Base-by-base conservation (phyloP, 1,284 basidiomycete species). In the Entoloma clypeatum region DNA sequence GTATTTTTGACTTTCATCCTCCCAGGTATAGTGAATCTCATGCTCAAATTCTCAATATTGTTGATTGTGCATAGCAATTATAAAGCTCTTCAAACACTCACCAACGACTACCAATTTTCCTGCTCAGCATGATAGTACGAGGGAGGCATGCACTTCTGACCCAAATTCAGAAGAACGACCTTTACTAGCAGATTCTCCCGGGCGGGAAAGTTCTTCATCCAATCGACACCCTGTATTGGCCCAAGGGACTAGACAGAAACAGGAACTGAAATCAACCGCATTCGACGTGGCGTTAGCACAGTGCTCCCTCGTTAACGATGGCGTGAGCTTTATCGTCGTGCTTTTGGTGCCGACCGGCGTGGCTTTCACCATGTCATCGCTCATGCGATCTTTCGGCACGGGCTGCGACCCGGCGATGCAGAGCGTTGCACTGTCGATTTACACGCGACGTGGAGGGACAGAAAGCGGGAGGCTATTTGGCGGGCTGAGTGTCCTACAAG, bases 381-480 rank as follows among this genome's bases (percentile, higher is more conserved):
- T 74, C 28, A 8, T 81, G 4, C 62, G 66, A 21, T 61, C 79
- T 19, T 64, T 82, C 25, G 75, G 74, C 1, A 54, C 66, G 2
- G 85, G 82, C 4, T 80, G 79, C 47, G 56, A 55, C n/a, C 86
- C 87, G 8, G 77, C 80, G 2, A 42, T 74, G 2, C 79, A 86
- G 47, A 78, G 77, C 30, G 68, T 84, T 35, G 75, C 82, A 2
- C 56, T 89, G 34, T 72, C 78, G 26, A 60, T 86, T 35, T 82
- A 80, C 50, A 60, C 64, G 18, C 58, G 62, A 16, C 61, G 62
- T n/a, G 71, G 67, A 3, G 71, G 72, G 2, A 61, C 56, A 11
- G 79, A 84, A 55, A 56, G 67, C 2, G 85, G 82, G 2, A 68
- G 67, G 47, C 64, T 90, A 11, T 87, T 87, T 55, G 86, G 86